phyloP scores from a whole-genome alignment of 2,329 filamentous ascomycete genomes.

The Aspergillus sp. region DNA sequence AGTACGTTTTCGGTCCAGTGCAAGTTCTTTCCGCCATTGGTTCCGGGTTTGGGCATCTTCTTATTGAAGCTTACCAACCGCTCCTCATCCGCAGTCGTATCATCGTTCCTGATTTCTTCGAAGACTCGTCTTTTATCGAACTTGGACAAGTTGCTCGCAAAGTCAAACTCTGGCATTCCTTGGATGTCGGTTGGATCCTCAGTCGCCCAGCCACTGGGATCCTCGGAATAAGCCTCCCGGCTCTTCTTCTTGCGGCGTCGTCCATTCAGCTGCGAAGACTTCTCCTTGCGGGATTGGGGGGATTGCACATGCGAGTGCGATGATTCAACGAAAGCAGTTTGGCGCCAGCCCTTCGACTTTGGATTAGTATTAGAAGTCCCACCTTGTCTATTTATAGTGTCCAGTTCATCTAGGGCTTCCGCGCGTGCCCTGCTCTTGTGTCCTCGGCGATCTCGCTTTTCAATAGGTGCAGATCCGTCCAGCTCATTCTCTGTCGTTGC shows the following conservation, averaged over 20 bases:
- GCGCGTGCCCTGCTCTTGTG: slow-evolving; percentile 39
- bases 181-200: slow-evolving; percentile 93
- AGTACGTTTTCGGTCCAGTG: slow-evolving; percentile 90
- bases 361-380: slow-evolving; percentile 26
- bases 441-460: slow-evolving; percentile 40
- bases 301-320: slow-evolving; percentile 35
- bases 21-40: slow-evolving; percentile 75
- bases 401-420: slow-evolving; percentile 13
- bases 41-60: slow-evolving; percentile 53
- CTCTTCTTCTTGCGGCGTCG: slow-evolving; percentile 41
- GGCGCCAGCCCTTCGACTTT: slow-evolving; percentile 58
- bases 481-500: slow-evolving; percentile 10
- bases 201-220: slow-evolving; percentile 82
- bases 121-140: slow-evolving; percentile 93
- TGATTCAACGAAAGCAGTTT: slow-evolving; percentile 57
- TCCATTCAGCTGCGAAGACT: slow-evolving; percentile 17
- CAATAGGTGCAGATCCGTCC: slow-evolving; percentile 13
- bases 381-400: slow-evolving; percentile 25
- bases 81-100: slow-evolving; percentile 79
- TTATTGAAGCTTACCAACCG: slow-evolving; percentile 88
- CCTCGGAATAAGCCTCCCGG: slow-evolving; percentile 42
- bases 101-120: slow-evolving; percentile 81
- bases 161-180: slow-evolving; percentile 91
- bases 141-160: slow-evolving; percentile 78
- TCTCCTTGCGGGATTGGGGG: slow-evolving; percentile 20